phyloP scores from a whole-genome alignment of 2,329 filamentous ascomycete species.

The Pseudocercospora crystallina region DNA sequence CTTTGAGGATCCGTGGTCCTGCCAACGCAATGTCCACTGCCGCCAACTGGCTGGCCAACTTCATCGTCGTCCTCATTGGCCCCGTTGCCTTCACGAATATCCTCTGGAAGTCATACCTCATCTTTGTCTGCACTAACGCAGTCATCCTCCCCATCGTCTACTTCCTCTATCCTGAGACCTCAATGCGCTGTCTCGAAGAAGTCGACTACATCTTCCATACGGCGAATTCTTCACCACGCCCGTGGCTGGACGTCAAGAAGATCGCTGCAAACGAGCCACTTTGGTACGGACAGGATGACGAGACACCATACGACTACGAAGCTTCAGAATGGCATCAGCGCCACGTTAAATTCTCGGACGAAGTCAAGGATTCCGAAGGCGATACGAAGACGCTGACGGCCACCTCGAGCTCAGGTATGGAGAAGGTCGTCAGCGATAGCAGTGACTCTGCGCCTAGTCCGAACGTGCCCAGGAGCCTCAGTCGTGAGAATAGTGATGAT shows the following conservation, averaged over 20 bases:
- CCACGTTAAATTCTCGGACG: slow-evolving; percentile 30
- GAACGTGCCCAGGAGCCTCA: too few species aligned
- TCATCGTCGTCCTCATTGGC: slow-evolving; percentile 62
- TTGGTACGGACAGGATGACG: slow-evolving; percentile 46
- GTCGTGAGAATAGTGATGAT: too few species aligned
- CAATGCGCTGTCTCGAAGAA: slow-evolving; percentile 59
- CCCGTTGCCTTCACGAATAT: slow-evolving; percentile 60
- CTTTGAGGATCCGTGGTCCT: slow-evolving; percentile 60
- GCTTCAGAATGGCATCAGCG: slow-evolving; percentile 36
- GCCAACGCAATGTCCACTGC: slow-evolving; percentile 65
- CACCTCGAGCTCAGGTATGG: slow-evolving; percentile 8
- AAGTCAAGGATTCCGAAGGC: slow-evolving; percentile 29
- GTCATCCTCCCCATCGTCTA: slow-evolving; percentile 52
- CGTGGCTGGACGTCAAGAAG: slow-evolving; percentile 50
- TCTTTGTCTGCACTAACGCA: slow-evolving; percentile 63
- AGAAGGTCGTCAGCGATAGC: slow-evolving; percentile 13
- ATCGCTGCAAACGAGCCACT: slow-evolving; percentile 47
- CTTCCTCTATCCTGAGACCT: slow-evolving; percentile 63
- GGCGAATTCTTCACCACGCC: slow-evolving; percentile 46
- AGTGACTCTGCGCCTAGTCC: too few species aligned
- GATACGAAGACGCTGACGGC: slow-evolving; percentile 24
- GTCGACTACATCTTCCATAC: slow-evolving; percentile 66
- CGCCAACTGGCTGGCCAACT: slow-evolving; percentile 62
- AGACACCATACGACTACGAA: slow-evolving; percentile 22
- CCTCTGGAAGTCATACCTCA: slow-evolving; percentile 62